Percentiles rank a stretch among this genome's conserved stretches.
Evolutionary conservation across 2,329 filamentous ascomycete genomes (phyloP).

Genomic region (Monosporascus sp.): DNA sequence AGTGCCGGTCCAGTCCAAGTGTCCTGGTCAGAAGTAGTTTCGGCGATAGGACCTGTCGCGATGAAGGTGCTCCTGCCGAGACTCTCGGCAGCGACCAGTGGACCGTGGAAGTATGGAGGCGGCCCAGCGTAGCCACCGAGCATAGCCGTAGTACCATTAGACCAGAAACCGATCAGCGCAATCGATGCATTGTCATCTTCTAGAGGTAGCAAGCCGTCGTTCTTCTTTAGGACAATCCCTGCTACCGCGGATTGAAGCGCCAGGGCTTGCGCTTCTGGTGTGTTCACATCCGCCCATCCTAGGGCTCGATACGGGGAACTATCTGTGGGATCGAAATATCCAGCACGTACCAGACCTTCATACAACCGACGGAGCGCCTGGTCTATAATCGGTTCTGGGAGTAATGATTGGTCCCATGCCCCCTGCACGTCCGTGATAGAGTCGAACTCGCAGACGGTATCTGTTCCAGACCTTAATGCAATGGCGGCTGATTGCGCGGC

Average conservation of each 20-base stretch:
- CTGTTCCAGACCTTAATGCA: constrained; percentile 30
- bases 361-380: constrained; percentile 25
- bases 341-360: constrained; percentile 27
- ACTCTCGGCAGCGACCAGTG: constrained; percentile 44
- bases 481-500: constrained; percentile 29
- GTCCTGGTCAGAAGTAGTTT: constrained; percentile 21
- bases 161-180: constrained; percentile 22
- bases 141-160: constrained; percentile 12
- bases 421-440: constrained; percentile 21
- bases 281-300: constrained; percentile 22
- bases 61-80: constrained; percentile 41
- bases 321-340: constrained; percentile 26
- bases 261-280: constrained; percentile 15
- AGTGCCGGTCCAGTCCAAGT: constrained; percentile 31
- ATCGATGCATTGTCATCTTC: constrained; percentile 13
- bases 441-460: constrained; percentile 26
- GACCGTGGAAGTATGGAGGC: constrained; percentile 48
- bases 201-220: constrained; percentile 19
- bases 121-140: constrained; percentile 37
- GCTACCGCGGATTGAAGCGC: constrained; percentile 20
- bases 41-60: constrained; percentile 27
- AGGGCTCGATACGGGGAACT: constrained; percentile 16
- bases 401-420: constrained; percentile 24
- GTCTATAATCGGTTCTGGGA: constrained; percentile 23
- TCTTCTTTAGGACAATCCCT: constrained; percentile 23